phyloP scores from a whole-genome alignment of 176 grass and related monocot species.

The Alloteropsis semialata region DNA sequence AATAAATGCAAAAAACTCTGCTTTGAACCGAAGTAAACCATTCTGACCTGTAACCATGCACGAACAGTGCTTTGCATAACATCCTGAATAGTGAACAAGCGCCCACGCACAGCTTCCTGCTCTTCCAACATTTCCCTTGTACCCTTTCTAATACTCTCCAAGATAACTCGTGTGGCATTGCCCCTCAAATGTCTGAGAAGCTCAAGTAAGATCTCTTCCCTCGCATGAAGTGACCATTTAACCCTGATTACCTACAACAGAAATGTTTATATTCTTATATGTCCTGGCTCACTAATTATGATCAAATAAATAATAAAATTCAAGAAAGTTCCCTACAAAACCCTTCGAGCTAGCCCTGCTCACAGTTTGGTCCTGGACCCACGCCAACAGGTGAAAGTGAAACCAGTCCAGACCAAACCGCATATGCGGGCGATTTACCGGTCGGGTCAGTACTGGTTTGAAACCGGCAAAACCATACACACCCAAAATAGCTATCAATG shows the following conservation, averaged over 20 bases:
- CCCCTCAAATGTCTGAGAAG: conserved; percentile 80
- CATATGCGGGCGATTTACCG: no score
- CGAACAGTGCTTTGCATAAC: conserved; percentile 99
- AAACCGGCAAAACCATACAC: no score
- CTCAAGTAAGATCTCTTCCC: conserved; percentile 92
- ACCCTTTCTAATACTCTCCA: conserved; percentile 59
- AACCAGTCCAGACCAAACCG: no score
- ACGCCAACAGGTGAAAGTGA: no score
- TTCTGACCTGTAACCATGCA: conserved; percentile 84
- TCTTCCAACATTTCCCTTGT: conserved; percentile 89
- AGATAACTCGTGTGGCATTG: conserved; percentile 61
- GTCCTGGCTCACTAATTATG: not conserved
- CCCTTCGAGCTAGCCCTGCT: no score
- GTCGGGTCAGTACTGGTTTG: no score
- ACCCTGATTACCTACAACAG: conserved; percentile 84
- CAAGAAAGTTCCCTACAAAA: not conserved
- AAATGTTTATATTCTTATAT: not conserved
- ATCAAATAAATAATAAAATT: conserved; percentile 15
- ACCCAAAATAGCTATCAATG: no score
- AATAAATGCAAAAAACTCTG: not conserved
- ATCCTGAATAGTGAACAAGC: conserved; percentile 97
- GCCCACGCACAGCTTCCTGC: conserved; percentile 93
- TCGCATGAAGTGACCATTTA: conserved; percentile 98
- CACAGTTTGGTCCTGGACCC: no score
- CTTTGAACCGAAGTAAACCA: not conserved